Evolutionary conservation across 2,329 filamentous ascomycete genomes (phyloP).

Genomic region (Coniochaeta sp.): DNA sequence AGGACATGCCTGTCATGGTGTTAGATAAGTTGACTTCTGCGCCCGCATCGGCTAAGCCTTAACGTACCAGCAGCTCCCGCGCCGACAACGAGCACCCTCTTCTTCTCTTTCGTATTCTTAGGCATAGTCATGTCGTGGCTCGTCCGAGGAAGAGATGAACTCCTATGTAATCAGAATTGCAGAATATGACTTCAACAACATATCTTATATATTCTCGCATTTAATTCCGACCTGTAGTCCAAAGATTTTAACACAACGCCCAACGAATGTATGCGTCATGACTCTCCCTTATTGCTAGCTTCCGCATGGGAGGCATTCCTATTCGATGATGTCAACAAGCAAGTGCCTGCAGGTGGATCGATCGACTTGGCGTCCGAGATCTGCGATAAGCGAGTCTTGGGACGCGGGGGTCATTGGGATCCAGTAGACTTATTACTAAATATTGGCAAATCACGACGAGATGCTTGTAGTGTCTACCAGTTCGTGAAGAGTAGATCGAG

Average conservation of each 20-base stretch:
- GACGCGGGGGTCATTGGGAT: not conserved
- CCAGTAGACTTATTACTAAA: too few relatives aligned
- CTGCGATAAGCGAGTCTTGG: conserved; percentile 1
- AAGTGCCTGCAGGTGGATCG: not conserved
- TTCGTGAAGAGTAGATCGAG: too few relatives aligned
- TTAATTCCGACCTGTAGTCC: not conserved
- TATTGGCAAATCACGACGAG: too few relatives aligned
- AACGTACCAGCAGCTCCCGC: conserved; percentile 30
- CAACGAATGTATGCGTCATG: not conserved
- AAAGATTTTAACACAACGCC: not conserved
- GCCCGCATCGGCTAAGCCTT: not conserved
- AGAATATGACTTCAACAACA: not conserved
- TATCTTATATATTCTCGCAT: too few relatives aligned
- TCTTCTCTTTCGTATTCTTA: conserved; percentile 6
- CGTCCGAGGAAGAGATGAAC: not conserved
- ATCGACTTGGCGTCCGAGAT: conserved; percentile 1
- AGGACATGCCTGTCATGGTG: conserved; percentile 35
- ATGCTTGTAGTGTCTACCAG: too few relatives aligned
- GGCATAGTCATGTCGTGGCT: conserved; percentile 4
- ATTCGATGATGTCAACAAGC: not conserved
- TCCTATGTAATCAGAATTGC: not conserved
- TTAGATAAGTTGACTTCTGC: conserved; percentile 2
- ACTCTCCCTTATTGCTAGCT: not conserved
- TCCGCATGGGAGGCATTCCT: not conserved
- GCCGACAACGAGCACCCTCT: conserved; percentile 31